Conservation (phyloP, 345 rosid genomes). For the Lepidium aucheri region DNA sequence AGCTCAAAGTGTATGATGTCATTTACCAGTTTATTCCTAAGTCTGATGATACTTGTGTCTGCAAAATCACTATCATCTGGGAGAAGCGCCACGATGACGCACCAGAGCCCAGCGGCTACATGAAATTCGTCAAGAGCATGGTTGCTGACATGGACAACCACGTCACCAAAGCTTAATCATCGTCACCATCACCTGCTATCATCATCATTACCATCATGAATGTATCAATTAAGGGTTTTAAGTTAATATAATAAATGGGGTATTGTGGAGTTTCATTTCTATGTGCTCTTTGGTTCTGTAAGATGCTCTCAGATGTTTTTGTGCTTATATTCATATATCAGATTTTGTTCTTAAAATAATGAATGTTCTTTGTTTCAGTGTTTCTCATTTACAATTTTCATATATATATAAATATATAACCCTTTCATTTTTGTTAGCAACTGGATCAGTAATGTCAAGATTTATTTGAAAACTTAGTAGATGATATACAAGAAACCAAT, state of each 20-base stretch:
- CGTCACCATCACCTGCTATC: no score
- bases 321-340: neutral
- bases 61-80: slow-evolving; percentile 23
- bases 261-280: neutral
- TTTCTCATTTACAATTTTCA: neutral
- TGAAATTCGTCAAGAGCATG: slow-evolving; percentile 22
- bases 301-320: neutral
- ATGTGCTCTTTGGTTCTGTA: neutral
- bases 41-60: slow-evolving; percentile 7
- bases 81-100: slow-evolving; percentile 25
- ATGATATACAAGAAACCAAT: no score
- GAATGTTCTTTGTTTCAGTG: neutral
- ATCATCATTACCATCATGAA: neutral
- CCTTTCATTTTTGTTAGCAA: no score
- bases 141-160: slow-evolving; percentile 19
- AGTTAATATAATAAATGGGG: neutral
- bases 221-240: neutral
- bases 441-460: no score
- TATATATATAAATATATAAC: no score
- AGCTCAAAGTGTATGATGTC: slow-evolving; percentile 16
- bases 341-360: neutral
- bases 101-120: slow-evolving; percentile 22
- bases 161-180: slow-evolving; percentile 12
- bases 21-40: slow-evolving; percentile 18
- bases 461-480: no score